Evolutionary conservation across 441 rosid species (phyloP), one percentile per base, ranked within the genome.

Genomic region (Arabidopsis lyrata): DNA sequence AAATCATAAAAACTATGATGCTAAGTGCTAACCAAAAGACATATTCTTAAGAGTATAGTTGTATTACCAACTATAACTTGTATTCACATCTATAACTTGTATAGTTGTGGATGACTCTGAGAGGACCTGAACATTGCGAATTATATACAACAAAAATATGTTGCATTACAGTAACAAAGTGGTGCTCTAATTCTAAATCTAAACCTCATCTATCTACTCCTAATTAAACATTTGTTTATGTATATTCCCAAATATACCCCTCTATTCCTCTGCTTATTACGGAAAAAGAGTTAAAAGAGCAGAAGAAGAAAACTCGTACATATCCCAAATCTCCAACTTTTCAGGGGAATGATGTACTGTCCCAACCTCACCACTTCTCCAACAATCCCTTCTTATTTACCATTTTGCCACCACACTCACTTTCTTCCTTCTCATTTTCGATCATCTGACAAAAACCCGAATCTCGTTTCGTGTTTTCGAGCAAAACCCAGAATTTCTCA

Each of bases 301-400:
- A 29, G 31, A 29, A 29, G 5, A 29, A 29, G 31, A 39, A 2
- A 39, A 4, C 41, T 36, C 10, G 41, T 36, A 24, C 27, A 36
- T 8, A 36, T 36, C 41, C 16, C 7, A n/a, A 42, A 42, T 5
- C 48, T 41, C 63, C 64, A 24, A 44, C 3, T 0, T 54, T 10
- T 5, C 6, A 18, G 61, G 78, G 8, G 72, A 71, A 80, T 3
- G 55, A 83, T 48, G 80, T 18, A 20, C 16, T 38, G 22, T 27
- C 20, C 59, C 54, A 68, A 74, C 18, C 45, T 68, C 63, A 60
- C 79, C 41, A 39, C 54, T 60, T 48, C 79, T 45, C 59, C 62
- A 64, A 65, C 49, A 64, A 48, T 60, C 18, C 67, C 41, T 36
- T 38, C 61, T 1, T 77, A 85, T 86, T 90, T 85, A 82, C 92